These are phyloP conservation scores for Penicillium silybi DNA, from an alignment of 495 filamentous ascomycete species.

Conservation along the genomic window DNA sequence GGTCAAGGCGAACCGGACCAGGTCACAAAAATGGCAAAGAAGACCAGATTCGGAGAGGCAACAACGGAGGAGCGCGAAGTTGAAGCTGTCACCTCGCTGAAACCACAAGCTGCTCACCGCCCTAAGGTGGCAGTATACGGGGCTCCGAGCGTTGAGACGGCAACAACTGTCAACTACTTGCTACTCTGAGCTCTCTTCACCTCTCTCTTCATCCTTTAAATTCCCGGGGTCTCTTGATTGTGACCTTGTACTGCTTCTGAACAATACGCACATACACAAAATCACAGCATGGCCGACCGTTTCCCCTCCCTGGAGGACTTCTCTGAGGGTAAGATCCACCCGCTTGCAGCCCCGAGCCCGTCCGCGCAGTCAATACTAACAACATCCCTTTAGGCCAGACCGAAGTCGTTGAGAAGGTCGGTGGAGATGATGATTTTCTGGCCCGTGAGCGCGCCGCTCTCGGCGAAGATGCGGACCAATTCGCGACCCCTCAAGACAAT, in stretches of 20 bases:
- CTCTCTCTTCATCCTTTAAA: slow-evolving; percentile 5
- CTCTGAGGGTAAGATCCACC: slow-evolving; percentile 66
- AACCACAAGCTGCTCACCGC: slow-evolving; percentile 30
- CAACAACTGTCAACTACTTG: slow-evolving; percentile 26
- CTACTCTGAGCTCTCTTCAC: slow-evolving; percentile 6
- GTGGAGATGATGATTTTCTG: slow-evolving; percentile 69
- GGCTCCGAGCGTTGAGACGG: slow-evolving; percentile 21
- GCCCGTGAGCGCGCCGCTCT: slow-evolving; percentile 82
- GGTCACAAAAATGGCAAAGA: not conserved
- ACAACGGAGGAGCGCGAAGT: not conserved
- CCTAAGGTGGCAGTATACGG: slow-evolving; percentile 27
- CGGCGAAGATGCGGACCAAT: slow-evolving; percentile 90
- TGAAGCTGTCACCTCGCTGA: slow-evolving; percentile 17
- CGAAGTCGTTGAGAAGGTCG: slow-evolving; percentile 45
- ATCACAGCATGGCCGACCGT: slow-evolving; percentile 76
- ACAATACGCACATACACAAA: not conserved
- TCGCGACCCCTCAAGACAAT: slow-evolving; percentile 74
- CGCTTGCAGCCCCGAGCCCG: slow-evolving; percentile 13
- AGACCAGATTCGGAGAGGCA: not conserved
- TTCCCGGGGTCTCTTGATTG: not conserved
- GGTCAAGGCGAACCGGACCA: not conserved
- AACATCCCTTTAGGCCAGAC: slow-evolving; percentile 51
- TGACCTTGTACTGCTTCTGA: not conserved
- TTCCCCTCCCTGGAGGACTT: slow-evolving; percentile 98
- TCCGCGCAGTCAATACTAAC: slow-evolving; percentile 24